Percentiles rank a stretch among this genome's conserved stretches.
phyloP scores from a whole-genome alignment of 805 yeast species.

The Sporopachydermia quercuum region DNA sequence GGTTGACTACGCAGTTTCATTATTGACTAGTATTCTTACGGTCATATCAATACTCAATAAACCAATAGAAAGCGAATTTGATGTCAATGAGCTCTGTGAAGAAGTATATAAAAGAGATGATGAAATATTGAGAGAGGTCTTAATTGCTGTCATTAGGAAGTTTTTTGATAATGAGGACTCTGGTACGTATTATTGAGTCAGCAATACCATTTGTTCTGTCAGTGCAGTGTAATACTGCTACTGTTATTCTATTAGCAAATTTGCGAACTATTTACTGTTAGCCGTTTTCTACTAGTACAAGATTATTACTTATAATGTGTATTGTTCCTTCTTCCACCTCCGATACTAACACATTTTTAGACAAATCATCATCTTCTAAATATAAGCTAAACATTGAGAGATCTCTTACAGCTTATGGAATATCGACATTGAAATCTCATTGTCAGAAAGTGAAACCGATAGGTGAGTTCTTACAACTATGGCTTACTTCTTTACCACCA shows the following conservation, averaged over 20 bases:
- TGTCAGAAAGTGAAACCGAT: not conserved
- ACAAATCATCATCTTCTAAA: too few relatives aligned
- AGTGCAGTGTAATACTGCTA: too few relatives aligned
- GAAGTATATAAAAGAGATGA: not conserved
- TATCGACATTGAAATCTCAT: not conserved
- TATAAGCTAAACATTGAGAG: not conserved
- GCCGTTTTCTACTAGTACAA: too few relatives aligned
- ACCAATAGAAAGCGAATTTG: not conserved
- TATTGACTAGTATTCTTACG: not conserved
- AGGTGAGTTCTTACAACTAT: not conserved
- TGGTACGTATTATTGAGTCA: too few relatives aligned
- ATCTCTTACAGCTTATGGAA: not conserved
- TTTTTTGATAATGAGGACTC: not conserved
- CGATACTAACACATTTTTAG: too few relatives aligned
- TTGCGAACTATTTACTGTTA: too few relatives aligned
- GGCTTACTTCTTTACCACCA: not conserved
- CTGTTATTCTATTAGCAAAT: too few relatives aligned
- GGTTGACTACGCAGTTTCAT: slow-evolving; percentile 1
- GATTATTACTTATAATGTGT: too few relatives aligned
- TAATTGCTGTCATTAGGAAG: not conserved
- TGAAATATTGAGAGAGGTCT: not conserved
- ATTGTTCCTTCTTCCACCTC: too few relatives aligned
- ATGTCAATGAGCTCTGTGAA: not conserved
- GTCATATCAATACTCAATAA: not conserved
- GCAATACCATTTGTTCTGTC: too few relatives aligned